Base-by-base conservation (phyloP, 495 filamentous ascomycete genomes). In the Penicillium coffeae region DNA sequence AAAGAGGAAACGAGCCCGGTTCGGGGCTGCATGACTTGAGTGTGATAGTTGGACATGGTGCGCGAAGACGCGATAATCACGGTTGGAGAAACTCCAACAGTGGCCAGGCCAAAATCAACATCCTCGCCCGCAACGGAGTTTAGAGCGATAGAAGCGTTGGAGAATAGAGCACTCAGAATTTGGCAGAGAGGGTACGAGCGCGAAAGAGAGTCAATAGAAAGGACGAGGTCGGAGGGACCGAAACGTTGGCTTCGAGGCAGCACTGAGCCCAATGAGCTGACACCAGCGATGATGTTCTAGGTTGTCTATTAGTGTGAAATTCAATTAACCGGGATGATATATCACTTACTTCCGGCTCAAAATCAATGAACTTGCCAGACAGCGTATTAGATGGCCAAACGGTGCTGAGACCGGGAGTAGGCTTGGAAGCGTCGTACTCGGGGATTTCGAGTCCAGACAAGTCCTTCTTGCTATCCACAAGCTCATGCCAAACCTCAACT, bases 401-500 rank as follows among this genome's bases (percentile, higher is more conserved):
- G 33, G 80, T 72, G 30, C 40, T 65, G 50, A 84, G 56, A 16
- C 80, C 69, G 27, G 84, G 80, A 42, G 73, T 69, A n/a, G 74
- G 66, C 21, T 73, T 69, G 18, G 60, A 70, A 34, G 78, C 76
- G 13, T 76, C 73, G 40, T 64, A 73, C 37, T 60, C 49, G 18
- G 82, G 82, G 9, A 85, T 64, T 12, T 80, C 75, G 15, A 72
- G 47, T 27, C 65, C 67, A 14, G 65, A 52, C 49, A 64, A 52
- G 36, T 60, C 62, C 47, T 68, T 75, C 55, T 77, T 74, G 47
- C 89, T 84, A 55, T 83, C 80, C 22, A 94, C 71, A 40, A 95
- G 73, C 33, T 95, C 87, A 53, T 93, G 87, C 90, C 89, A 96
- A 13, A 90, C 90, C 12, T 84, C 79, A 8, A 95, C 87, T 19